Base-by-base conservation (phyloP, 2,329 filamentous ascomycete species). In the Cercospora canescens region DNA sequence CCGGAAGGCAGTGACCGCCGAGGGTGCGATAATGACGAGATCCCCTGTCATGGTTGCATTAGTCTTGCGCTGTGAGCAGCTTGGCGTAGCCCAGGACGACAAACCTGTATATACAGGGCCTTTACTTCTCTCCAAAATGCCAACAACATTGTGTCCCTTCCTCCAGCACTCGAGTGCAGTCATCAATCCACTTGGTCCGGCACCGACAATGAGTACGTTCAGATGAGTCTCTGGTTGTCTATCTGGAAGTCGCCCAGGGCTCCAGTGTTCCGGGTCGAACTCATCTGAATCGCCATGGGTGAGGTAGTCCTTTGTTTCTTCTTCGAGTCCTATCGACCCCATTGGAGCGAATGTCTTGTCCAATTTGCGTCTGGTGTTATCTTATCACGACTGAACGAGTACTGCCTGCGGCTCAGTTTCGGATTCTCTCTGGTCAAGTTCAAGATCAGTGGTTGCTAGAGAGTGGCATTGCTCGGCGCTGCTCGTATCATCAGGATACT, bases 1-100 rank as follows among this genome's bases (percentile, higher is more conserved):
- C 73, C 82, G 83, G 73, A 86, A 81, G 74, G 85, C 84, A 35
- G 78, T 79, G 52, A 82, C 85, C 26, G 84, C 84, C 28, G 50
- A 54, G 8, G 50, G 50, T 28, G 50, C 50, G 26, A 54, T 54
- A 9, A 54, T 32, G 28, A 54, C 50, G 28, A 54, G 24, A 54
- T 54, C 50, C 1, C 50, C 50, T 54, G 24, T 32, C 50, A 16
- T 6, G 16, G 28, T n/a, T 30, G 24, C 14, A 24, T 32, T 32
- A 28, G 50, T 24, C 28, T 54, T 12, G 50, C 50, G n/a, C 50
- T n/a, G 24, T 7, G 28, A n/a, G 18, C 14, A 45, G n/a, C 7
- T 28, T 30, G 5, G 26, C 26, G 50, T 12, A 18, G 14, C n/a
- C 9, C 6, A 54, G 24, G 28, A 32, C 3, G 12, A 28, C 50